These are phyloP conservation scores for Phytopythium chamaehyphon DNA, from an alignment of 352 stramenopile genomes.

Conservation along the genomic window DNA sequence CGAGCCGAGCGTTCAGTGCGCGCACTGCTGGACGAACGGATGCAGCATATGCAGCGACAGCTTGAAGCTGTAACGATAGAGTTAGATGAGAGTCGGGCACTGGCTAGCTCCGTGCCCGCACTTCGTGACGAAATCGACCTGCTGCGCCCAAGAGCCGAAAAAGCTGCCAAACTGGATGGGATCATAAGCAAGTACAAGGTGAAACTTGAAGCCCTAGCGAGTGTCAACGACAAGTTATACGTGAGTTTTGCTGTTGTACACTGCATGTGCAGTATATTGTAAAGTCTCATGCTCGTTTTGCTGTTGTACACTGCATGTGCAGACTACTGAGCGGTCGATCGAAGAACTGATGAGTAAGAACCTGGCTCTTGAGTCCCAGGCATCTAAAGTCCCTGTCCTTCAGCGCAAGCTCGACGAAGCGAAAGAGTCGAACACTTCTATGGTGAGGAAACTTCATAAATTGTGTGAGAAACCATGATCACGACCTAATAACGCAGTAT, in stretches of 20 bases:
- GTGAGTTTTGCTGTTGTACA: conserved; percentile 14
- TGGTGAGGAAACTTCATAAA: conserved; percentile 29
- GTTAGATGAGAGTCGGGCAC: conserved; percentile 22
- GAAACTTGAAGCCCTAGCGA: conserved; percentile 60
- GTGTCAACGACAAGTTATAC: conserved; percentile 47
- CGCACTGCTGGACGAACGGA: conserved; percentile 42
- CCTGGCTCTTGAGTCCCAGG: conserved; percentile 43
- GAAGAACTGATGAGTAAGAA: conserved; percentile 49
- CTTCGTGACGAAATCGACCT: conserved; percentile 71
- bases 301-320: background rate
- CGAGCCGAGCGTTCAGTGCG: conserved; percentile 53
- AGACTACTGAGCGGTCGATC: conserved; percentile 60
- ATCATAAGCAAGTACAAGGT: conserved; percentile 60
- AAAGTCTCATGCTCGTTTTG: conserved; percentile 1
- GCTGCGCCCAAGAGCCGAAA: conserved; percentile 44
- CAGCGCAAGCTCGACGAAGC: conserved; percentile 65
- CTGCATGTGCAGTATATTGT: too few relatives aligned
- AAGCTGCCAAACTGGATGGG: conserved; percentile 40
- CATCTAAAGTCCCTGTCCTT: conserved; percentile 37
- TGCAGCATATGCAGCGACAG: conserved; percentile 41
- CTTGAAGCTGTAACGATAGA: conserved; percentile 27
- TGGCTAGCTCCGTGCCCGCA: conserved; percentile 32
- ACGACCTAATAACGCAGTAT: background rate
- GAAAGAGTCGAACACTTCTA: conserved; percentile 55
- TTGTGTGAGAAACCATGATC: background rate